These are phyloP conservation scores for Apophysomyces variabilis DNA, from an alignment of 371 early-diverging fungal species.

Conservation along the genomic window DNA sequence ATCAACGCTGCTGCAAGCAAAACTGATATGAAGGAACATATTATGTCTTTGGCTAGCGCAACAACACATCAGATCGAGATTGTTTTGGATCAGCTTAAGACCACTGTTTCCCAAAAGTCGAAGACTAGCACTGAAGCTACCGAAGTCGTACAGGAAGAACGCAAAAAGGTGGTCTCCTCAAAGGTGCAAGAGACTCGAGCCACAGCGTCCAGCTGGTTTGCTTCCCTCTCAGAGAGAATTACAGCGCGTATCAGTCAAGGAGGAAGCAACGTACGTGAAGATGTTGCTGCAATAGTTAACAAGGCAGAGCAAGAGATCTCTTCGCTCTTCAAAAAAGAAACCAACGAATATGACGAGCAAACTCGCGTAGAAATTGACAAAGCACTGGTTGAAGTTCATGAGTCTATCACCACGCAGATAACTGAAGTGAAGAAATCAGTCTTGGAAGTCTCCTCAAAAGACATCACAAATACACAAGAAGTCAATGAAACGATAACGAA, in stretches of 20 bases:
- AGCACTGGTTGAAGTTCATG: slow-evolving; percentile 25
- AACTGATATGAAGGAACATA: slow-evolving; percentile 25
- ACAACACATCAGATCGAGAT: slow-evolving; percentile 34
- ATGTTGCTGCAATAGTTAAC: slow-evolving; percentile 9
- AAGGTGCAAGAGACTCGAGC: slow-evolving; percentile 30
- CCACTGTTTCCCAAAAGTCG: slow-evolving; percentile 13
- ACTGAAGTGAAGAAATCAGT: slow-evolving; percentile 26
- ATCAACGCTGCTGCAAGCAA: slow-evolving; percentile 28
- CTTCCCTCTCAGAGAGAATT: slow-evolving; percentile 16
- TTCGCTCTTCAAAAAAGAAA: slow-evolving; percentile 25
- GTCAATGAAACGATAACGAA: slow-evolving; percentile 22
- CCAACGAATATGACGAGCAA: slow-evolving; percentile 27
- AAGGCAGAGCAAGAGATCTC: slow-evolving; percentile 23
- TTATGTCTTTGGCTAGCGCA: slow-evolving; percentile 27
- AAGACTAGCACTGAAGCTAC: neutral
- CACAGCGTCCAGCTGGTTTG: slow-evolving; percentile 14
- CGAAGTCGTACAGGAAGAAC: slow-evolving; percentile 17
- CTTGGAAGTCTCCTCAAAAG: slow-evolving; percentile 18
- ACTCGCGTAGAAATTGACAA: slow-evolving; percentile 27
- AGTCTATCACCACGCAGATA: slow-evolving; percentile 32
- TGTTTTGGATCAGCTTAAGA: slow-evolving; percentile 32
- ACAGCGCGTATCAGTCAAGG: slow-evolving; percentile 20
- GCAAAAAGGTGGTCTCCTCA: slow-evolving; percentile 31
- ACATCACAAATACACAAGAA: slow-evolving; percentile 16
- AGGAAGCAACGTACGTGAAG: slow-evolving; percentile 12